Base-by-base conservation (phyloP, 495 filamentous ascomycete species). In the Chlorociboria aeruginascens region DNA sequence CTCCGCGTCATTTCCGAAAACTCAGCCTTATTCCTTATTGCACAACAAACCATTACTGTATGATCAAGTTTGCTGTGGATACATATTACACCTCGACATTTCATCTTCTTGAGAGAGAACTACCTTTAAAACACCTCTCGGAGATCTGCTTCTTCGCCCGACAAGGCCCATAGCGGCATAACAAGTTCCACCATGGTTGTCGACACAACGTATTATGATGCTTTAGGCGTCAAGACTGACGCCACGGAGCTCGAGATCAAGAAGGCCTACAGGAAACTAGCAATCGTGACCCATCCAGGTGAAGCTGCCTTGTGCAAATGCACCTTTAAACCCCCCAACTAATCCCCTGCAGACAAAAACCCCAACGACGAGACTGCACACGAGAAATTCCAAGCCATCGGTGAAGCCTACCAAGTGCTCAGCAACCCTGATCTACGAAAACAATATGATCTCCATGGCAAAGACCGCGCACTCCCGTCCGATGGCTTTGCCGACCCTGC, bases 241-340 rank as follows among this genome's bases (percentile, higher is more conserved):
- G 93, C 92, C 13, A 83, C 87, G 46, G 88, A 94, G 62, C 80
- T 97, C 7, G 93, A 99, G 53, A 96, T 99, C 68, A 99, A 99
- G 72, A 97, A 97, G 67, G 92, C 92, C n/a, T 99, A 99, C 65
- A 77, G 92, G 50, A 97, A 89, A 66, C 81, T 92, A 30, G 92
- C 92, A 39, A 95, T 99, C 58, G 61, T 77, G 45, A 71, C 77
- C 48, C 78, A 81, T 59, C 78, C 78, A 56, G 74, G 74, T 74
- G n/a, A 60, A 38, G 61, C 51, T 17, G 11, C 8, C 14, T 11
- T 9, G 17, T 43, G 25, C 30, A n/a, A 11, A 29, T 7, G 3
- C 37, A 32, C 16, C 25, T n/a, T 39, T n/a, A 3, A 12, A 30
- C 8, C 10, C 7, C n/a, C 17, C 35, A 6, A 16, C 35, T 25